Percentiles rank a stretch among this genome's conserved stretches.
Conservation (phyloP, 805 yeast genomes). For the Huiozyma naganishii region DNA sequence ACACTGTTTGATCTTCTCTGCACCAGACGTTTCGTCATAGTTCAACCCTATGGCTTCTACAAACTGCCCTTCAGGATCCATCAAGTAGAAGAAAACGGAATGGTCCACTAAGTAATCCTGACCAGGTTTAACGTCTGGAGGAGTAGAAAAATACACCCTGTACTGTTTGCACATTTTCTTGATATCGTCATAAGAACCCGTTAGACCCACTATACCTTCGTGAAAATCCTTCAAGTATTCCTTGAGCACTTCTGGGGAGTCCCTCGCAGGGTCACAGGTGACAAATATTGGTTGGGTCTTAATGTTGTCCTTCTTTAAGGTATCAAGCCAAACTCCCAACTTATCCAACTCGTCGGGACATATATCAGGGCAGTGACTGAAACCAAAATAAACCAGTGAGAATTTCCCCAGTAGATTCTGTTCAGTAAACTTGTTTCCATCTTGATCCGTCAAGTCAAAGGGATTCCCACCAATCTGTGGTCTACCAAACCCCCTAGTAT, state of each 20-base stretch:
- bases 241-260: conserved; percentile 73
- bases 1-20: conserved; percentile 63
- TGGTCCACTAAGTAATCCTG: conserved; percentile 96
- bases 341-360: conserved; percentile 97
- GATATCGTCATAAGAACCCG: conserved; percentile 81
- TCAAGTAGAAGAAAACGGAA: conserved; percentile 89
- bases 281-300: conserved; percentile 78
- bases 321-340: conserved; percentile 56
- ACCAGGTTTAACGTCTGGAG: conserved; percentile 86
- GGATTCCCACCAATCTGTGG: conserved; percentile 95
- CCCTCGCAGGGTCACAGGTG: conserved; percentile 96
- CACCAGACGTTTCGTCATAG: conserved; percentile 68
- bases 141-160: conserved; percentile 96
- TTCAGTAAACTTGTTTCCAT: conserved; percentile 68
- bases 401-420: conserved; percentile 68
- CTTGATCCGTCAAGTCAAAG: conserved; percentile 58
- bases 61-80: conserved; percentile 97
- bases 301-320: conserved; percentile 47
- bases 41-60: conserved; percentile 92
- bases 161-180: conserved; percentile 79
- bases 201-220: conserved; percentile 77
- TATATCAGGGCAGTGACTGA: conserved; percentile 95
- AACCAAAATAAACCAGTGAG: conserved; percentile 86
- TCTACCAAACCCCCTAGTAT: conserved; percentile 80
- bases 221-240: conserved; percentile 84